Evolutionary conservation across 1,284 basidiomycete species (phyloP).

Genomic region (Irpex sp.): DNA sequence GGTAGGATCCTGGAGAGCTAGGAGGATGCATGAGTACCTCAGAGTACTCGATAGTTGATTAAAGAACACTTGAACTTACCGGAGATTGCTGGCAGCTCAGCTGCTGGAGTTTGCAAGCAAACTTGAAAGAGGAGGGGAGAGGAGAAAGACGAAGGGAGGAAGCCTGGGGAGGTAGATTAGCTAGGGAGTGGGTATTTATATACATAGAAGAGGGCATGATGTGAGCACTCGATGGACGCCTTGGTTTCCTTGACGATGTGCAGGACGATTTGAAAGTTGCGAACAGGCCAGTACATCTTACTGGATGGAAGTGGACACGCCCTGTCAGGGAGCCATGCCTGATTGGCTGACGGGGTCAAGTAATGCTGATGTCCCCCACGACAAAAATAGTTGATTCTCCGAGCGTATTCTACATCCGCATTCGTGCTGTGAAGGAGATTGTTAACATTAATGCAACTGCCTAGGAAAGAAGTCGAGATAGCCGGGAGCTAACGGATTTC

Average conservation of each 20-base stretch:
- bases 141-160: conserved; percentile 16
- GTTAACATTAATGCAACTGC: conserved; percentile 10
- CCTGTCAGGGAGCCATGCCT: not conserved
- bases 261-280: not conserved
- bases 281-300: not conserved
- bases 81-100: conserved; percentile 34
- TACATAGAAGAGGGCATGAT: not conserved
- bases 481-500: not conserved
- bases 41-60: not conserved
- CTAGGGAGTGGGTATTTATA: conserved; percentile 4
- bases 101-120: conserved; percentile 26
- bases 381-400: not conserved
- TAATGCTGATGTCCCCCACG: not conserved
- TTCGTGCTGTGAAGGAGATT: conserved; percentile 9
- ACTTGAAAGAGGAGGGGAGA: conserved; percentile 17
- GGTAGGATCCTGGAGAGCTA: conserved; percentile 29
- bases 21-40: conserved; percentile 4
- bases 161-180: conserved; percentile 3
- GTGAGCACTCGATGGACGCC: not conserved
- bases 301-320: not conserved
- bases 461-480: not conserved
- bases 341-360: not conserved
- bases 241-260: not conserved
- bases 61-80: conserved; percentile 19
- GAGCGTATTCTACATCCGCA: not conserved